A percentile compares a stretch with the other conserved stretches of the same genome.
Conservation (phyloP, 495 filamentous ascomycete species). For the Tetracladium setigerum region DNA sequence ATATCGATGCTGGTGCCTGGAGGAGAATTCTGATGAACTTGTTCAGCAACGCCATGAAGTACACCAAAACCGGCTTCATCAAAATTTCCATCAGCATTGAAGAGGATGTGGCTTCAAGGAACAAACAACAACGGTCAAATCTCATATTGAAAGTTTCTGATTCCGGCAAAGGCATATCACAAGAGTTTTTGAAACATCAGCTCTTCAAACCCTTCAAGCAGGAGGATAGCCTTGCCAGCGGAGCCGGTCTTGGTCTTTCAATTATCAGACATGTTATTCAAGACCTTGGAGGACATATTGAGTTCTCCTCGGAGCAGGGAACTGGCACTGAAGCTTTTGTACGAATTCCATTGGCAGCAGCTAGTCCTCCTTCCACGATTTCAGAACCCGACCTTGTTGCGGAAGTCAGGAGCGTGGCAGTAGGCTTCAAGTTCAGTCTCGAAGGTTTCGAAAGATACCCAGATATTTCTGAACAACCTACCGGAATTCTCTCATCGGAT, state of each 20-base stretch:
- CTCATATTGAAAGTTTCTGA: constrained; percentile 23
- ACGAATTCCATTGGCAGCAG: constrained; percentile 31
- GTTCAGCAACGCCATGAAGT: constrained; percentile 38
- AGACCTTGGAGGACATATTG: constrained; percentile 50
- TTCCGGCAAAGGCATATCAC: constrained; percentile 48
- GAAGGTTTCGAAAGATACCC: constrained; percentile 27
- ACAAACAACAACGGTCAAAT: constrained; percentile 3
- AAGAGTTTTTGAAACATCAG: constrained; percentile 58
- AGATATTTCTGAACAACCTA: constrained; percentile 28
- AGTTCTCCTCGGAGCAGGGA: constrained; percentile 47
- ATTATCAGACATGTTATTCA: constrained; percentile 60
- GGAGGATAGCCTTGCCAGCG: constrained; percentile 56
- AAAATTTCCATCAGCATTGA: constrained; percentile 12
- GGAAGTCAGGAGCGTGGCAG: constrained; percentile 17
- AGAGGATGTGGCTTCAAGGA: neutral
- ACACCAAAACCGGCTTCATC: constrained; percentile 21
- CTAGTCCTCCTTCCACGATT: constrained; percentile 9
- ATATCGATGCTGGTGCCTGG: constrained; percentile 35
- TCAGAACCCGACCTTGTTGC: constrained; percentile 3
- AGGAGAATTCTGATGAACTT: constrained; percentile 39
- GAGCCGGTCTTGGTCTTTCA: constrained; percentile 63
- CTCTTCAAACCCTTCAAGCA: constrained; percentile 68
- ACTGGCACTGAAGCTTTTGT: constrained; percentile 55
- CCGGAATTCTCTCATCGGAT: constrained; percentile 21
- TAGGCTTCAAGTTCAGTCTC: constrained; percentile 23